Evolutionary conservation across 2,329 filamentous ascomycete species (phyloP).

Genomic region (Endothia cerciana): DNA sequence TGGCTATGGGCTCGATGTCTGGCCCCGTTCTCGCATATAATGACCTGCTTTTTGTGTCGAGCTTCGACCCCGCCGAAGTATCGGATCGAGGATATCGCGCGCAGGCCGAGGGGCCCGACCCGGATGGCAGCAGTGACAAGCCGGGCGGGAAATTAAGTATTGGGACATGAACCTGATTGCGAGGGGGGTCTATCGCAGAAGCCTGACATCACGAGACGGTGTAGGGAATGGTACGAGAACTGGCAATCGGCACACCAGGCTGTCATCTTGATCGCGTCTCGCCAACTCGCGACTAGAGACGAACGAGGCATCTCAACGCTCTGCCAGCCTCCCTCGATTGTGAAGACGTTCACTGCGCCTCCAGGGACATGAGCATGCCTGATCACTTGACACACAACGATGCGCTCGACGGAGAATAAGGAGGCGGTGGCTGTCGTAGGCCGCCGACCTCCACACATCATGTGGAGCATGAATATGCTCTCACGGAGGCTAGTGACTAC

Average conservation of each 20-base stretch:
- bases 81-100: neutral
- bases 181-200: neutral
- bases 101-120: neutral
- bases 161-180: neutral
- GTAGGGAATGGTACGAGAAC: neutral
- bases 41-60: slow-evolving; percentile 1
- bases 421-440: neutral
- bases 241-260: neutral
- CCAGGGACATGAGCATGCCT: neutral
- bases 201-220: neutral
- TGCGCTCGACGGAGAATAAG: neutral
- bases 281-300: neutral
- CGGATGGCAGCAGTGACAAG: neutral
- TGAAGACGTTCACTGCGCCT: slow-evolving; percentile 2
- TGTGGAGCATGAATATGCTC: neutral
- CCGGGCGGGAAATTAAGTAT: neutral
- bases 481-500: neutral
- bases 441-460: neutral
- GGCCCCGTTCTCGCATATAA: neutral
- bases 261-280: neutral
- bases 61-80: neutral
- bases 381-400: neutral
- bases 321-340: neutral
- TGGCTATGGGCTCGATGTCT: neutral
- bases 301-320: neutral